Evolutionary conservation across 179 eudicot genomes (phyloP).

Genomic region (Sideroxylon spinosum): DNA sequence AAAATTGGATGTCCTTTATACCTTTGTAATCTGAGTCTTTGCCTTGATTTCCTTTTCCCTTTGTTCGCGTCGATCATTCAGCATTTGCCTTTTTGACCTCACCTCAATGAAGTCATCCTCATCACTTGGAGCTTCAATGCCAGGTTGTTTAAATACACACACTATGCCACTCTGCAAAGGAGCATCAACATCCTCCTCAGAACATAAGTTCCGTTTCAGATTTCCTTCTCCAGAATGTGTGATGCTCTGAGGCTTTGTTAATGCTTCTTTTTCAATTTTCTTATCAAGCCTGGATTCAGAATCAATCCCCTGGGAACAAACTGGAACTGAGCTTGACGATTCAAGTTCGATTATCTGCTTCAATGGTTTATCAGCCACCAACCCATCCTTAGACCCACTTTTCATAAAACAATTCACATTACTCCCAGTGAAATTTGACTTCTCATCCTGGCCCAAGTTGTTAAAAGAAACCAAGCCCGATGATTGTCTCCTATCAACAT

Average conservation of each 20-base stretch:
- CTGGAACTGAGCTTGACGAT: constrained; percentile 27
- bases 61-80: constrained; percentile 95
- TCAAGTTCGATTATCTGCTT: constrained; percentile 36
- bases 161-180: constrained; percentile 95
- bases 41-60: constrained; percentile 91
- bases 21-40: constrained; percentile 68
- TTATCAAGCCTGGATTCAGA: constrained; percentile 31
- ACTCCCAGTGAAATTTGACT: constrained; percentile 34
- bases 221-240: constrained; percentile 49
- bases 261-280: constrained; percentile 31
- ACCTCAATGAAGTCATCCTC: constrained; percentile 98
- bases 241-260: constrained; percentile 22
- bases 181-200: constrained; percentile 82
- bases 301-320: constrained; percentile 25
- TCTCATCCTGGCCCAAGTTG: constrained; percentile 35
- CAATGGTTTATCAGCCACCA: constrained; percentile 27
- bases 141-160: constrained; percentile 76
- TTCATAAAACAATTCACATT: constrained; percentile 26
- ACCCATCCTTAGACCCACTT: constrained; percentile 43
- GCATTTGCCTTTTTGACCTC: constrained; percentile 97
- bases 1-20: constrained; percentile 17
- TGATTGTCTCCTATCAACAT: constrained; percentile 46
- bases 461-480: constrained; percentile 26
- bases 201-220: constrained; percentile 50
- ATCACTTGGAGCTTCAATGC: constrained; percentile 91